A percentile compares a stretch with the other conserved stretches of the same genome.
Evolutionary conservation across 2,329 filamentous ascomycete genomes (phyloP).

Genomic region (Colletotrichum nymphaeae): DNA sequence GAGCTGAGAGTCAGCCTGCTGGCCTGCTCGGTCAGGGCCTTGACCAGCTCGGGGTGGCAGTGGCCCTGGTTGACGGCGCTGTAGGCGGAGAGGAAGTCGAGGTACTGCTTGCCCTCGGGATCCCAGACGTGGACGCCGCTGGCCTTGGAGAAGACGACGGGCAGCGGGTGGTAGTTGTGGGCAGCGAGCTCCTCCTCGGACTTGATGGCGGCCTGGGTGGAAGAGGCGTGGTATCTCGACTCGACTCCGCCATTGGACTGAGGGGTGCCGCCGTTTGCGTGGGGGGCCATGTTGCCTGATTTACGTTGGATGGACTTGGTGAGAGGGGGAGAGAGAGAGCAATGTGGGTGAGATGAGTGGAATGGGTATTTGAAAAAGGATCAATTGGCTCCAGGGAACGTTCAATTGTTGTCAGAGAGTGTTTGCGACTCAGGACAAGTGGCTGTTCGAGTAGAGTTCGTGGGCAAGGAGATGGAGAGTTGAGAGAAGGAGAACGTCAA

Average conservation of each 20-base stretch:
- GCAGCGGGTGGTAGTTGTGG: constrained; percentile 98
- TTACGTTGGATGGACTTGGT: not conserved
- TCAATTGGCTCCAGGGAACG: constrained; percentile 25
- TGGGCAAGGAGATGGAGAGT: constrained; percentile 8
- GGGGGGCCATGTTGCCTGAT: constrained; percentile 64
- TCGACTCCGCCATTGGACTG: constrained; percentile 45
- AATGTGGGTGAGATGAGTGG: not conserved
- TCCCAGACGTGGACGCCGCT: constrained; percentile 94
- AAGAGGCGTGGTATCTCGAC: constrained; percentile 76
- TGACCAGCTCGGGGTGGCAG: constrained; percentile 95
- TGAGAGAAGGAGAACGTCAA: constrained; percentile 19
- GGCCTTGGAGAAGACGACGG: constrained; percentile 90
- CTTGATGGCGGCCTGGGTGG: constrained; percentile 82
- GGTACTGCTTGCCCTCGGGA: constrained; percentile 93
- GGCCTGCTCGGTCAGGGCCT: constrained; percentile 90
- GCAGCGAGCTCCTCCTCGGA: constrained; percentile 88
- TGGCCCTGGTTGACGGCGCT: constrained; percentile 98
- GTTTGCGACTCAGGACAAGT: constrained; percentile 28
- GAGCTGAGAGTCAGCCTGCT: constrained; percentile 91
- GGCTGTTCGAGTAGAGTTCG: constrained; percentile 25
- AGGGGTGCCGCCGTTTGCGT: constrained; percentile 58
- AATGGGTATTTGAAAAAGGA: constrained; percentile 3
- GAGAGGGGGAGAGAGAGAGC: not conserved
- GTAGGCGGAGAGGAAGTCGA: constrained; percentile 98
- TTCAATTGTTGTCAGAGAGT: constrained; percentile 25